Evolutionary conservation across 2,329 filamentous ascomycete species (phyloP).

Genomic region (Colletotrichum eleusines): DNA sequence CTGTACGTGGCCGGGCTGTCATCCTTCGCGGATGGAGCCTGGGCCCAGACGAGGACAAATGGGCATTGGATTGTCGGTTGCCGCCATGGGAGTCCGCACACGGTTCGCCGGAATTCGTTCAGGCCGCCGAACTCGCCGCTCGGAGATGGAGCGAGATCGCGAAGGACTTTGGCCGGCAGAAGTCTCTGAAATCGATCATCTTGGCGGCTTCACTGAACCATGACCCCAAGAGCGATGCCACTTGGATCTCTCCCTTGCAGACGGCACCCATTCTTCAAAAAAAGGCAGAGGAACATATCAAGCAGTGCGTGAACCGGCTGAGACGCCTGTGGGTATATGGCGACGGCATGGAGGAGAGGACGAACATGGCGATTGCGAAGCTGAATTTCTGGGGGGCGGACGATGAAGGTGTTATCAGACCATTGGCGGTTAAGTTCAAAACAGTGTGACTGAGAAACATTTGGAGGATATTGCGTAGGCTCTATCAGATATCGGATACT

Average conservation of each 20-base stretch:
- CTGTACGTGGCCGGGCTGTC: slow-evolving; percentile 17
- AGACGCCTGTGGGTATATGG: slow-evolving; percentile 14
- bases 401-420: neutral
- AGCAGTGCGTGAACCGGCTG: neutral
- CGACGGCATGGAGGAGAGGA: slow-evolving; percentile 19
- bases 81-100: neutral
- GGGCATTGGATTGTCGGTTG: neutral
- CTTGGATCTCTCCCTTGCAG: slow-evolving; percentile 8
- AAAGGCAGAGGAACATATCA: neutral
- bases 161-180: neutral
- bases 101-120: neutral
- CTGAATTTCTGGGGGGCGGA: slow-evolving; percentile 21
- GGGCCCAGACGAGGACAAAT: neutral
- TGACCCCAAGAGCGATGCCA: neutral
- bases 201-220: slow-evolving; percentile 11
- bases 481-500: no score
- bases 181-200: neutral
- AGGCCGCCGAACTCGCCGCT: neutral
- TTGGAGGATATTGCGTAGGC: no score
- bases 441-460: neutral
- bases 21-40: slow-evolving; percentile 12
- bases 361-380: slow-evolving; percentile 22
- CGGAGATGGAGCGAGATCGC: neutral
- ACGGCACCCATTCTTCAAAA: slow-evolving; percentile 9
- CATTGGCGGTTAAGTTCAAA: neutral